Base-by-base conservation (phyloP, 805 yeast species). In the Kazachstania bromeliacearum region DNA sequence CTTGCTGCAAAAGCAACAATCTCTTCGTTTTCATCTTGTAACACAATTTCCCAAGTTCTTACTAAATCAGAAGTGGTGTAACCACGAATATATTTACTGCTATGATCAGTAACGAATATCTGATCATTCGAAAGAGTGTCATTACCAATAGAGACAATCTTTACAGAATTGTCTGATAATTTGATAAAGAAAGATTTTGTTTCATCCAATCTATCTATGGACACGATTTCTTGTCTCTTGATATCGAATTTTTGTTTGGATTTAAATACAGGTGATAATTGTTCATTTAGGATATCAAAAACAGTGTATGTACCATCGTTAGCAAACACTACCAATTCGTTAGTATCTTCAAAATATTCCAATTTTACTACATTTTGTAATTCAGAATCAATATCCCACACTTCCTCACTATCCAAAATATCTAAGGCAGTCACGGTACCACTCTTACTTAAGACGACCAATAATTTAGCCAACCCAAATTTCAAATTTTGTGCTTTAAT, bases 401-500 rank as follows among this genome's bases (percentile, higher is more conserved):
- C 44, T 16, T 36, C 24, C 12, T 53, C 45, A 14, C 73, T 71
- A 34, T 64, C 55, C 5, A 54, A 45, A 1, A 71, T 51, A 40
- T 68, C 63, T 13, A 73, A 49, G 1, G 72, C 74, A 7, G 66
- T 53, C 1, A 77, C 34, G 31, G 59, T 61, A 4, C 71, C 70
- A 31, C 51, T 51, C 9, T 50, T 46, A 0, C 74, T 65, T 2
- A 68, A 60, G 1, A 63, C 61, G 2, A 73, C 51, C 19, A 74
- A 41, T 4, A 53, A 50, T 39, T 73, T 73, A 6, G 56, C 48
- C 23, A 68, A 63, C 1, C 79, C 79, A 57, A 74, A 73, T 20
- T 56, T 63, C 5, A 47, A 28, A 26, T 56, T 50, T 37, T 45
- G 38, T 22, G 41, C 35, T 5, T 22, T 18, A 16, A 31, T 21